Evolutionary conservation across 495 filamentous ascomycete species (phyloP), one percentile per base, ranked within the genome.

Genomic region (Podospora bellae-mahoneyi): DNA sequence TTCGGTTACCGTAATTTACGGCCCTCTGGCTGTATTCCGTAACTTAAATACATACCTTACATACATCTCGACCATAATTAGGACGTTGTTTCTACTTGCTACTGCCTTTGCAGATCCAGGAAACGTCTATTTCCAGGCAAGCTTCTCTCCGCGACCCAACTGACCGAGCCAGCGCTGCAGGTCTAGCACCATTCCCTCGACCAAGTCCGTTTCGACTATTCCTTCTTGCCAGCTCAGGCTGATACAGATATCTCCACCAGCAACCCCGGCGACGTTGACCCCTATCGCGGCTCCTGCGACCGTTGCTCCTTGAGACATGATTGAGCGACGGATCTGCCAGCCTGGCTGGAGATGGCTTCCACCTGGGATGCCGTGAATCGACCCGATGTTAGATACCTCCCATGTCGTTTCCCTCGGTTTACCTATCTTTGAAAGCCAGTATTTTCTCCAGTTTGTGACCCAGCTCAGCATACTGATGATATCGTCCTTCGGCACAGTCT

Each of bases 331-430:
- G 10, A 81, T 75, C 23, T 55, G 61, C 78, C 77, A 78, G 15
- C 64, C 64, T 13, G 32, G 64, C 5, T 32, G 39, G 32, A 28
- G 62, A 16, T 13, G 55, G 26, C 68, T 32, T 0, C 16, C 28
- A 9, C 39, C 64, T 16, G 15, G 28, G 19, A 39, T 27, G 66
- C 61, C 75, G 53, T 3, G 71, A 66, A 60, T 65, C 9, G 64
- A 66, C 19, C 78, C 78, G 7, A 81, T 56, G 60, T 82, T 82
- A 19, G 75, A 76, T 9, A 82, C 69, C 15, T 72, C 74, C 66
- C 74, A 75, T 16, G 78, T 71, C 1, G 66, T 61, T 7, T 53
- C 28, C 23, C 80, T 70, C 5, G 72, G 71, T 68, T 76, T 74
- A 56, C 68, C 70, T 16, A 69, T 58, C 65, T 71, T 73, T 9